These are phyloP conservation scores for Fomes fomentarius DNA, from an alignment of 1,284 basidiomycete species.

Conservation along the genomic window DNA sequence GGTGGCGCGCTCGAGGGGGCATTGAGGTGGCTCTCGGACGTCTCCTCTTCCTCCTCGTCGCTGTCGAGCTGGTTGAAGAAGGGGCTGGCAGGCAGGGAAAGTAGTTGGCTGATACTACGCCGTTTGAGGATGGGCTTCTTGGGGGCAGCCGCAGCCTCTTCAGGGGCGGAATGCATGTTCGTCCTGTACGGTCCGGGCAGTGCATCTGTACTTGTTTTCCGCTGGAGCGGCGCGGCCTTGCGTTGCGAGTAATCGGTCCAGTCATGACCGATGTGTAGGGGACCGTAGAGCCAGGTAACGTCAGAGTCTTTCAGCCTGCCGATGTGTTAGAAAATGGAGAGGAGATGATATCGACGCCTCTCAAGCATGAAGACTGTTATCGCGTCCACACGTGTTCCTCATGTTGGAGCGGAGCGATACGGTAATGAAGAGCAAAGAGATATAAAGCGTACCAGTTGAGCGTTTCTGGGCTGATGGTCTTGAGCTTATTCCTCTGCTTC, in stretches of 20 bases:
- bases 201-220: slow-evolving; percentile 34
- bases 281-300: slow-evolving; percentile 99
- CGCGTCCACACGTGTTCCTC: slow-evolving; percentile 7
- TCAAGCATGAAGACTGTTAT: slow-evolving; percentile 16
- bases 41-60: slow-evolving; percentile 37
- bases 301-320: slow-evolving; percentile 98
- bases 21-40: slow-evolving; percentile 3
- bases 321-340: slow-evolving; percentile 10
- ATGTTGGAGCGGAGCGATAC: slow-evolving; percentile 19
- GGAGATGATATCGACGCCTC: slow-evolving; percentile 5
- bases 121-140: slow-evolving; percentile 97
- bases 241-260: slow-evolving; percentile 60
- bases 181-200: slow-evolving; percentile 38
- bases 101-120: slow-evolving; percentile 89
- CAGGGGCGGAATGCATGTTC: slow-evolving; percentile 20
- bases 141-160: slow-evolving; percentile 30
- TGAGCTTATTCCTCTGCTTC: slow-evolving; percentile 97
- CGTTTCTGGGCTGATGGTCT: slow-evolving; percentile 95
- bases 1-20: not conserved
- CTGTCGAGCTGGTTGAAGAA: slow-evolving; percentile 51
- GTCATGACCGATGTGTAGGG: slow-evolving; percentile 90
- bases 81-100: slow-evolving; percentile 63
- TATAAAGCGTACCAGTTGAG: slow-evolving; percentile 87
- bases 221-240: slow-evolving; percentile 25
- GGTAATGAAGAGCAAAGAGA: slow-evolving; percentile 21